phyloP scores from a whole-genome alignment of 257 asterid genomes.

The Euphrasia confusa region DNA sequence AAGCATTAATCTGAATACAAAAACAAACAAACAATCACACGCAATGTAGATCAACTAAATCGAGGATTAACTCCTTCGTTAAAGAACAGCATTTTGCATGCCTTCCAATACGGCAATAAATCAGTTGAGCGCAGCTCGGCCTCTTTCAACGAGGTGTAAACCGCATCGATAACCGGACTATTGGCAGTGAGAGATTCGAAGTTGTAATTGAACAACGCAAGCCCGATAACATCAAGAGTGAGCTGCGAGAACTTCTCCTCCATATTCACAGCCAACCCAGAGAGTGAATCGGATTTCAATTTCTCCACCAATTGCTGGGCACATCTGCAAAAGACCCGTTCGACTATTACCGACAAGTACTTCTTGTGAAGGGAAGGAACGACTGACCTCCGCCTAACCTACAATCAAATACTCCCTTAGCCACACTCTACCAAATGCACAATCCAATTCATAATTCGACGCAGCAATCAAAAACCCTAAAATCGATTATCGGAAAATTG shows the following conservation, averaged over 20 bases:
- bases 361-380: slow-evolving; percentile 99
- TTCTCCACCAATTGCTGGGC: slow-evolving; percentile 84
- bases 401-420: slow-evolving; percentile 31
- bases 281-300: slow-evolving; percentile 47
- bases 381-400: slow-evolving; percentile 98
- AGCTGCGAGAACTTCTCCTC: slow-evolving; percentile 91
- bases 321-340: slow-evolving; percentile 91
- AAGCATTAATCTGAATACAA: slow-evolving; percentile 52
- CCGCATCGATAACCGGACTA: slow-evolving; percentile 93
- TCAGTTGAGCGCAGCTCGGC: slow-evolving; percentile 90
- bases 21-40: not conserved
- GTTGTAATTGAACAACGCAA: slow-evolving; percentile 79
- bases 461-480: not conserved
- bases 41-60: not conserved
- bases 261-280: slow-evolving; percentile 73
- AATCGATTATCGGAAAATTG: not conserved
- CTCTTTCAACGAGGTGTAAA: slow-evolving; percentile 89
- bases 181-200: slow-evolving; percentile 81
- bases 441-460: not conserved
- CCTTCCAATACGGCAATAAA: slow-evolving; percentile 96
- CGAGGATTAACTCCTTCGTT: not conserved
- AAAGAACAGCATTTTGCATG: slow-evolving; percentile 22
- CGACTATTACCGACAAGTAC: slow-evolving; percentile 93
- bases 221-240: slow-evolving; percentile 91
- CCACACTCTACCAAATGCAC: slow-evolving; percentile 16